A percentile compares a stretch with the other conserved stretches of the same genome.
These are phyloP conservation scores for Nothomitra cinnamomea DNA, from an alignment of 2,329 filamentous ascomycete genomes.

Conservation along the genomic window DNA sequence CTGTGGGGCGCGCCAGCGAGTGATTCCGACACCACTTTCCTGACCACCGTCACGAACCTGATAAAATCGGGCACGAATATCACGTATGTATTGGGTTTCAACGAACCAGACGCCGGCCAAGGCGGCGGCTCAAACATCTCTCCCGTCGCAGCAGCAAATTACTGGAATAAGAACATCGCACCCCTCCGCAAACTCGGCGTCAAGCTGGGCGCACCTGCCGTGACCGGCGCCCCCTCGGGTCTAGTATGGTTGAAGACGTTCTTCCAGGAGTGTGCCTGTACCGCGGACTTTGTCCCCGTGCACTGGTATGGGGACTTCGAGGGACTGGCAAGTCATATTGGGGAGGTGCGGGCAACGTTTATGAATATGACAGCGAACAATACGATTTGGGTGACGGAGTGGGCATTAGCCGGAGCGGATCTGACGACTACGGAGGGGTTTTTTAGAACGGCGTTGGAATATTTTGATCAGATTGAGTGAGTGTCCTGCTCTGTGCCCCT, in stretches of 20 bases:
- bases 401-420: slow-evolving; percentile 40
- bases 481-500: slow-evolving; percentile 12
- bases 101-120: slow-evolving; percentile 52
- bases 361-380: slow-evolving; percentile 21
- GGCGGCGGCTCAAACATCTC: slow-evolving; percentile 46
- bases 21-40: slow-evolving; percentile 40
- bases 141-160: slow-evolving; percentile 42
- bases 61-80: slow-evolving; percentile 40
- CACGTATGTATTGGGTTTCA: slow-evolving; percentile 55
- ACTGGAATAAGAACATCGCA: slow-evolving; percentile 56
- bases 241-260: slow-evolving; percentile 53
- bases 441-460: slow-evolving; percentile 48
- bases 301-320: slow-evolving; percentile 56
- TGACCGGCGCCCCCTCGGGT: slow-evolving; percentile 43
- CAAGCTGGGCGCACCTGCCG: slow-evolving; percentile 52
- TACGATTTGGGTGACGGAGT: slow-evolving; percentile 66
- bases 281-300: slow-evolving; percentile 32
- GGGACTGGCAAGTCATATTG: slow-evolving; percentile 49
- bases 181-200: slow-evolving; percentile 48
- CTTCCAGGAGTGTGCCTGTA: slow-evolving; percentile 38
- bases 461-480: slow-evolving; percentile 44
- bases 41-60: slow-evolving; percentile 37
- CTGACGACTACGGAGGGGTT: slow-evolving; percentile 43
- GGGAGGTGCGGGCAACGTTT: slow-evolving; percentile 34
- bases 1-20: slow-evolving; percentile 46